Base-by-base conservation (phyloP, 306 rosid species). In the Inga leiocalycina region DNA sequence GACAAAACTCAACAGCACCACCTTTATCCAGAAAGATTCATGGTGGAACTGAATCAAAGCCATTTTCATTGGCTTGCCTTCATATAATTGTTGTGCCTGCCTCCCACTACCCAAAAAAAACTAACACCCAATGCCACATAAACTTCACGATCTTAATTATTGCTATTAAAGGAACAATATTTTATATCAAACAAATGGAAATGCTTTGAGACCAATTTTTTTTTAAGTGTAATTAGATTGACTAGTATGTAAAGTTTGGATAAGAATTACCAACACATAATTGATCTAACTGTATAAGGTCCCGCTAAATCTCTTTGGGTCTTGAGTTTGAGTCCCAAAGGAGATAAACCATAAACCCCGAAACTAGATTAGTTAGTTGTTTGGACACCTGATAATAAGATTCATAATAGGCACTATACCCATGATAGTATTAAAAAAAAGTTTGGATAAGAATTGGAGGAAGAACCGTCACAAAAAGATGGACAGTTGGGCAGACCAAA, bases 21-120 rank as follows among this genome's bases (percentile, higher is more conserved):
- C 49, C 76, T 24, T 71, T 45, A 44, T 45, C 0, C 35, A 61
- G n/a, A 44, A 4, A 71, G 75, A 24, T 72, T 45, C 76, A 24
- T 46, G 76, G 59, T 71, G 75, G 75, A 20, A 64, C 7, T 22
- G 74, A 70, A 70, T n/a, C 75, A 43, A n/a, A 22, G 20, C 35
- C 56, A 71, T 43, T 71, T 32, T 71, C 11, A 71, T 44, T n/a
- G 73, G 46, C 15, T 71, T 22, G 11, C 19, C 52, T 69, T 70
- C 54, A 27, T 27, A 24, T 64, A 10, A 62, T 64, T 71, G 54
- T 71, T 14, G 35, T 44, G 20, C 37, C 32, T 71, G 75, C 4
- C 54, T 71, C 20, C 75, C 75, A 27, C 69, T 30, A 27, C 9
- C 16, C 10, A 8, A 61, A 10, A 24, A 3, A 61, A 2, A 22